phyloP scores from a whole-genome alignment of 306 rosid species.

The Senna tora region DNA sequence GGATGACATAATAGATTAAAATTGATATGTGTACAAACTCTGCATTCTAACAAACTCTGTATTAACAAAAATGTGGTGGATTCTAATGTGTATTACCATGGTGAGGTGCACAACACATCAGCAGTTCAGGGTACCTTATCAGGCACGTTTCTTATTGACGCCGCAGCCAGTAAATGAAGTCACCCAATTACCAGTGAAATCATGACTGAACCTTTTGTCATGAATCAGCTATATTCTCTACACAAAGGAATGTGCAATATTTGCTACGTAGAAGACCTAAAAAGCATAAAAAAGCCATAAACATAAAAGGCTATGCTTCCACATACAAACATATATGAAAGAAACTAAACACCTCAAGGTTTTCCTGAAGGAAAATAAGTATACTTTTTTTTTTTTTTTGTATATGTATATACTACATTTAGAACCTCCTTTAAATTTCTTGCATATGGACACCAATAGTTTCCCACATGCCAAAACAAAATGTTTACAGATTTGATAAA shows the following conservation, averaged over 20 bases:
- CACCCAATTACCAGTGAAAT: conserved; percentile 22
- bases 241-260: conserved; percentile 19
- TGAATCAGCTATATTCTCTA: conserved; percentile 40
- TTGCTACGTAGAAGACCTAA: conserved; percentile 33
- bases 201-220: conserved; percentile 34
- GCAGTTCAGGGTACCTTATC: conserved; percentile 20
- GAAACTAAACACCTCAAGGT: not conserved
- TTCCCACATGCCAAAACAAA: not conserved
- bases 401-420: not conserved
- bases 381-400: not conserved
- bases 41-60: conserved; percentile 6
- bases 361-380: not conserved
- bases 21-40: not conserved
- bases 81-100: too few relatives aligned
- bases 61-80: too few relatives aligned
- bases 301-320: conserved; percentile 9
- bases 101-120: conserved; percentile 9
- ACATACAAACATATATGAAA: not conserved
- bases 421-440: conserved; percentile 4
- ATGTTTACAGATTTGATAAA: not conserved
- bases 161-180: conserved; percentile 25
- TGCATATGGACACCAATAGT: not conserved
- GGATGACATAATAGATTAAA: conserved; percentile 1
- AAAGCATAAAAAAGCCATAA: conserved; percentile 1
- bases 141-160: conserved; percentile 10